phyloP scores from a whole-genome alignment of 1,284 basidiomycete species.

The Stereum hirsutum region DNA sequence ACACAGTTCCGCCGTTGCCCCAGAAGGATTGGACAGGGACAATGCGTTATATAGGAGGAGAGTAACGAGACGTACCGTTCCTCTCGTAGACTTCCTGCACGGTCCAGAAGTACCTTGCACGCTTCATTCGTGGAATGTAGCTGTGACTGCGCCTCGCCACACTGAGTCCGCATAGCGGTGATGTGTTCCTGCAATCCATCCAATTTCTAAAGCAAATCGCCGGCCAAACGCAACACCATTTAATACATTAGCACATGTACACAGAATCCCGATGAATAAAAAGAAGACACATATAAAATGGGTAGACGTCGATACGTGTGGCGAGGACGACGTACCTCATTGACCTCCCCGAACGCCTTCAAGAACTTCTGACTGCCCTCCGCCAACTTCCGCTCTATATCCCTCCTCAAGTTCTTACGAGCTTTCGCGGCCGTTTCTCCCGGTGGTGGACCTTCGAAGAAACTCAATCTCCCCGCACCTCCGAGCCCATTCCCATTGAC shows the following conservation, averaged over 20 bases:
- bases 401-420: slow-evolving; percentile 70
- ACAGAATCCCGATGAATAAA: too few relatives aligned
- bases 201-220: too few relatives aligned
- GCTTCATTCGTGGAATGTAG: slow-evolving; percentile 70
- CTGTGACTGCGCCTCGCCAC: slow-evolving; percentile 76
- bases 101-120: slow-evolving; percentile 78
- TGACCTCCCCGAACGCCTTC: slow-evolving; percentile 76
- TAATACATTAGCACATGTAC: too few relatives aligned
- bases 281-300: too few relatives aligned
- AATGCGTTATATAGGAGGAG: neutral
- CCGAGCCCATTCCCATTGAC: slow-evolving; percentile 24
- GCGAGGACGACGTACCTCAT: slow-evolving; percentile 53
- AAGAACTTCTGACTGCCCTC: slow-evolving; percentile 78
- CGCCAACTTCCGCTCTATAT: slow-evolving; percentile 76
- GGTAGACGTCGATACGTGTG: too few relatives aligned
- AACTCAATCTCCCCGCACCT: too few relatives aligned
- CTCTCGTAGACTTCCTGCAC: slow-evolving; percentile 74
- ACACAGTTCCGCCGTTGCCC: too few relatives aligned
- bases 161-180: slow-evolving; percentile 69
- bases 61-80: slow-evolving; percentile 69
- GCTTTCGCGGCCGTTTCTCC: slow-evolving; percentile 58
- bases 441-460: slow-evolving; percentile 19
- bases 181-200: slow-evolving; percentile 70
- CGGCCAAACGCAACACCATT: too few relatives aligned
- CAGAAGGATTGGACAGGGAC: too few relatives aligned